These are phyloP conservation scores for Paspalum notatum DNA, from an alignment of 176 grass and related monocot genomes.

Conservation along the genomic window DNA sequence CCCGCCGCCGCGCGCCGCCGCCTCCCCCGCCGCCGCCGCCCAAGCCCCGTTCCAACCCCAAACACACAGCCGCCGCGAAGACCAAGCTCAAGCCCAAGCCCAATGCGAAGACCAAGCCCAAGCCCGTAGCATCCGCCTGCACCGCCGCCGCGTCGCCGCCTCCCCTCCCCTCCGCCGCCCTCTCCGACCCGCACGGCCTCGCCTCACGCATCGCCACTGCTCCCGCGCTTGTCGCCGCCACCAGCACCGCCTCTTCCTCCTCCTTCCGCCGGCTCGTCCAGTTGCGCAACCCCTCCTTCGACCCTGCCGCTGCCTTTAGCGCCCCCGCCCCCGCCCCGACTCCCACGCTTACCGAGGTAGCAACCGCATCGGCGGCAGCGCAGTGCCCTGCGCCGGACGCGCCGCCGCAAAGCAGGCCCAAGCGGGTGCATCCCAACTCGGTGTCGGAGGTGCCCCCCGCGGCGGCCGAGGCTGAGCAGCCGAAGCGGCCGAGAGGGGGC, in stretches of 20 bases:
- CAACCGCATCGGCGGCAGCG: neutral
- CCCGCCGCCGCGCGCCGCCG: slow-evolving; percentile 35
- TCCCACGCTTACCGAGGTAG: neutral
- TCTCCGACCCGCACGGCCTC: slow-evolving; percentile 64
- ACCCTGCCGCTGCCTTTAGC: slow-evolving; percentile 48
- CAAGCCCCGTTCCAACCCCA: slow-evolving; percentile 16
- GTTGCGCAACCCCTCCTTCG: slow-evolving; percentile 68
- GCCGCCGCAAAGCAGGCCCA: slow-evolving; percentile 52
- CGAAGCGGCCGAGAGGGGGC: slow-evolving; percentile 57
- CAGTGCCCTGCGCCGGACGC: slow-evolving; percentile 2
- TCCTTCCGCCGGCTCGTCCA: slow-evolving; percentile 78
- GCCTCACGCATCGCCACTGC: slow-evolving; percentile 44
- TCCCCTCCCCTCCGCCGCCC: slow-evolving; percentile 39
- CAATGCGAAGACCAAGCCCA: slow-evolving; percentile 33
- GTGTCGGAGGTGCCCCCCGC: slow-evolving; percentile 46
- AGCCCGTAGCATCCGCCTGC: slow-evolving; percentile 1
- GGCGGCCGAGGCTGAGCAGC: slow-evolving; percentile 24
- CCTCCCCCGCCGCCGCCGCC: slow-evolving; percentile 37
- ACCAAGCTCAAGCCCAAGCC: slow-evolving; percentile 50
- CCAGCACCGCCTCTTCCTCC: slow-evolving; percentile 30
- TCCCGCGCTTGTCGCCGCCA: slow-evolving; percentile 8
- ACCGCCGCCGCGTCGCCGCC: slow-evolving; percentile 13
- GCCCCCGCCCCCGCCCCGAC: neutral
- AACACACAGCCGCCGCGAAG: slow-evolving; percentile 36
- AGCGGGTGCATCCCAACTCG: slow-evolving; percentile 73